Conservation (phyloP, 176 grass and related monocot genomes). For the Typha latifolia region DNA sequence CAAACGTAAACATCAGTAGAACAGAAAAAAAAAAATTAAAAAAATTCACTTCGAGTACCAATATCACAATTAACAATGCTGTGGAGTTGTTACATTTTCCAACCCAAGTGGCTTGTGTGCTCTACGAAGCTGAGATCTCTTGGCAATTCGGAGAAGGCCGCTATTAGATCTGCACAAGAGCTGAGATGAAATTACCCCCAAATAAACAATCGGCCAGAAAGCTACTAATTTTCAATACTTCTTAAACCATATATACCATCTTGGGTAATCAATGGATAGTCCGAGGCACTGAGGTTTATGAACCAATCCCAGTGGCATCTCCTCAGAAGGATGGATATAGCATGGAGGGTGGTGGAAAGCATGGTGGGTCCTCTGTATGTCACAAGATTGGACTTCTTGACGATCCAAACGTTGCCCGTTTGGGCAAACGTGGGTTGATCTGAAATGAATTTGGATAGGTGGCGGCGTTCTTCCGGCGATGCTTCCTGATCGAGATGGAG, state of each 20-base stretch:
- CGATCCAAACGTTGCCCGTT: conserved; percentile 77
- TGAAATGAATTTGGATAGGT: conserved; percentile 48
- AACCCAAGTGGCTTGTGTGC: conserved; percentile 82
- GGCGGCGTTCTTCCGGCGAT: conserved; percentile 46
- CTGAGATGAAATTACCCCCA: too few species aligned
- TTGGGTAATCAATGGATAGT: conserved; percentile 90
- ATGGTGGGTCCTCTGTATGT: conserved; percentile 95
- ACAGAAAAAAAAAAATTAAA: neutral
- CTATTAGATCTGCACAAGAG: conserved; percentile 65
- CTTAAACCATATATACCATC: conserved; percentile 39
- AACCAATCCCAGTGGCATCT: conserved; percentile 88
- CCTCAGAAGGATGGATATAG: conserved; percentile 64
- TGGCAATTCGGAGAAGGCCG: conserved; percentile 59
- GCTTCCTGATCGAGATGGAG: conserved; percentile 82
- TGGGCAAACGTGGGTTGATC: conserved; percentile 33
- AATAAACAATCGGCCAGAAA: too few species aligned
- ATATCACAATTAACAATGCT: neutral
- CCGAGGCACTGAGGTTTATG: conserved; percentile 93
- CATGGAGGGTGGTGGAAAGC: conserved; percentile 95
- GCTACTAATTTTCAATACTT: neutral
- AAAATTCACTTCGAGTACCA: neutral
- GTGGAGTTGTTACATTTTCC: conserved; percentile 77
- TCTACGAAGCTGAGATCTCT: conserved; percentile 91
- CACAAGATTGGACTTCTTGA: conserved; percentile 59
- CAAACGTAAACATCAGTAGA: neutral